Conservation (phyloP, 2,329 filamentous ascomycete genomes). For the Aureobasidium melanogenum region DNA sequence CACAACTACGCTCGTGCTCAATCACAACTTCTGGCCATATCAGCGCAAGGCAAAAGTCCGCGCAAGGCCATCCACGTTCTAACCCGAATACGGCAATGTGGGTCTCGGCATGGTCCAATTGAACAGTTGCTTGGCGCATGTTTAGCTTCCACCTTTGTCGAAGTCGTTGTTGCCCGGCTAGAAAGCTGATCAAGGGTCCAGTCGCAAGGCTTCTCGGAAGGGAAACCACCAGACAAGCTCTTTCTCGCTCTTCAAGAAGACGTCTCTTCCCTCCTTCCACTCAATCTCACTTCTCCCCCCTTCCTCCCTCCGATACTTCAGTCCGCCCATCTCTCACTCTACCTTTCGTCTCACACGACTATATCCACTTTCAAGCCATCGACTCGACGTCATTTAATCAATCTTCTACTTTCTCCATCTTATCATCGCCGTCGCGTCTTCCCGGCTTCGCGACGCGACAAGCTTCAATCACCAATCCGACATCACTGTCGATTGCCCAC, state of each 20-base stretch:
- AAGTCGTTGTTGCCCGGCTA: not conserved
- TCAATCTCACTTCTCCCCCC: not conserved
- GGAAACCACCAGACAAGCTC: not conserved
- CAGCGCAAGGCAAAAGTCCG: not conserved
- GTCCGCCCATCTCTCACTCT: not conserved
- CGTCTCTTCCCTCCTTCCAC: not conserved
- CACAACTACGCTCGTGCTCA: not conserved
- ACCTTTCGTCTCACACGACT: not conserved
- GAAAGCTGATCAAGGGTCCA: constrained; percentile 5
- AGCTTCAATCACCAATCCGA: not conserved
- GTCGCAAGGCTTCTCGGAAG: not conserved
- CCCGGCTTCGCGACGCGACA: constrained; percentile 9
- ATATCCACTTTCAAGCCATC: not conserved
- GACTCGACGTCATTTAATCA: constrained; percentile 11
- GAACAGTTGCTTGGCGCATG: not conserved
- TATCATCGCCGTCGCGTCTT: constrained; percentile 7
- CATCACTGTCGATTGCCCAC: not conserved
- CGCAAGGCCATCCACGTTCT: not conserved
- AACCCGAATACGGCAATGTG: not conserved
- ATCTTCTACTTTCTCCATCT: constrained; percentile 4
- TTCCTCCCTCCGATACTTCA: not conserved
- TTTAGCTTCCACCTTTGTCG: not conserved
- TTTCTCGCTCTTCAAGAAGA: constrained; percentile 2
- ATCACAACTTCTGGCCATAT: not conserved
- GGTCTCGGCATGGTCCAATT: not conserved